Conservation (phyloP, 2,329 filamentous ascomycete species). For the Plectosphaerella sp. region DNA sequence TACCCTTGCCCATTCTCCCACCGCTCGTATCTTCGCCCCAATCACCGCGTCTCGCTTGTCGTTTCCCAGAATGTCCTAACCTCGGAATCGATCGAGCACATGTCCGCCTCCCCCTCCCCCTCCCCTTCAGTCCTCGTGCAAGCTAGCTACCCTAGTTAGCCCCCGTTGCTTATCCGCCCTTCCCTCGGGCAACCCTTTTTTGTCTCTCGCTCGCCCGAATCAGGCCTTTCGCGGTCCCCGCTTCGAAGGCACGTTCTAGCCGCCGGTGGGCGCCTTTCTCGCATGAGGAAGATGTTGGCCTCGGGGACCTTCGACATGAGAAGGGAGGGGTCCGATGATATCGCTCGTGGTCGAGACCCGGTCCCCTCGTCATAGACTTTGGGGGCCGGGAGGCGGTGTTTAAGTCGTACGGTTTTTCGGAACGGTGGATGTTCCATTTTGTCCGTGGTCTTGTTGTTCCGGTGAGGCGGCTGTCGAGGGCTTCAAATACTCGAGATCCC, state of each 20-base stretch:
- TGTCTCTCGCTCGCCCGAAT: background rate
- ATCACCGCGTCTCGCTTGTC: background rate
- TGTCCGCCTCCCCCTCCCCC: no score
- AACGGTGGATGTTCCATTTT: no score
- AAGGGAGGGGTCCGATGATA: background rate
- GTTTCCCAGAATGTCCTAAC: background rate
- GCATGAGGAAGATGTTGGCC: no score
- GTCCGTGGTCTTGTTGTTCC: no score
- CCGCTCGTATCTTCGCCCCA: background rate
- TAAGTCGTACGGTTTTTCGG: no score
- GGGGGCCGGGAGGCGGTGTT: no score
- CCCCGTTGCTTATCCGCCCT: no score
- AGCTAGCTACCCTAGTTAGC: no score
- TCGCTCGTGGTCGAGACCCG: background rate
- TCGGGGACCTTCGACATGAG: background rate
- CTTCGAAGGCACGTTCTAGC: no score
- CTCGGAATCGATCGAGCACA: background rate
- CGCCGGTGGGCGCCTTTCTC: no score
- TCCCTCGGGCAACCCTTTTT: background rate
- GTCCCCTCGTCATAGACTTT: background rate
- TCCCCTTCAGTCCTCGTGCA: no score
- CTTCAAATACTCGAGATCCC: slow-evolving; percentile 5
- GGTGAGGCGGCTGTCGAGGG: background rate
- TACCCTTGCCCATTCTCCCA: background rate
- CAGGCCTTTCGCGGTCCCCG: background rate